A percentile compares a stretch with the other conserved stretches of the same genome.
phyloP scores from a whole-genome alignment of 345 rosid genomes.

The Diplotaxis tenuifolia region DNA sequence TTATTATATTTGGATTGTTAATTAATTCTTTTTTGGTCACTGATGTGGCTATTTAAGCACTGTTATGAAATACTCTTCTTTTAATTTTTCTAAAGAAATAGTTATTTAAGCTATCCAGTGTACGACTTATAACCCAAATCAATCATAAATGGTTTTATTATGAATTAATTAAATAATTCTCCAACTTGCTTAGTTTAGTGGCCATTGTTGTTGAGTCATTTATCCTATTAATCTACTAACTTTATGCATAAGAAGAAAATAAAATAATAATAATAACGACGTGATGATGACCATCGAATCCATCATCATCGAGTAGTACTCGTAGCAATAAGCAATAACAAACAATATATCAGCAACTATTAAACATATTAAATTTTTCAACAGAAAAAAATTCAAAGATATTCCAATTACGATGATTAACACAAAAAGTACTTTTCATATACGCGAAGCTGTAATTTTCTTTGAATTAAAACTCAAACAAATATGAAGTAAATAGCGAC shows the following conservation, averaged over 20 bases:
- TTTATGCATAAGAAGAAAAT: conserved; percentile 14
- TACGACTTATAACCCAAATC: conserved; percentile 39
- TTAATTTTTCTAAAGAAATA: conserved; percentile 14
- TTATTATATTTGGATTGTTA: conserved; percentile 8
- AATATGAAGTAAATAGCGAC: background rate
- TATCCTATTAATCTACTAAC: conserved; percentile 18
- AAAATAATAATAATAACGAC: background rate
- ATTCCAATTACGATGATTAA: conserved; percentile 3
- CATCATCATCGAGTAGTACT: conserved; percentile 23
- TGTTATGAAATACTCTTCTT: conserved; percentile 29
- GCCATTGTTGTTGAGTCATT: conserved; percentile 36
- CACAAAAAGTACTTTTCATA: background rate
- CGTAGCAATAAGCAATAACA: conserved; percentile 24
- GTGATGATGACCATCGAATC: conserved; percentile 29
- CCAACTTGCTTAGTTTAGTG: conserved; percentile 39
- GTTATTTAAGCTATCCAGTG: conserved; percentile 36
- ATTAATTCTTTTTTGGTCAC: conserved; percentile 19
- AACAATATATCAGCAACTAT: conserved; percentile 6
- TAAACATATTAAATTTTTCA: background rate
- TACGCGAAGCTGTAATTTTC: background rate
- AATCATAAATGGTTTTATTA: conserved; percentile 31
- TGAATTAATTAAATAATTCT: conserved; percentile 12
- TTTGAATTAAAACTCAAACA: background rate
- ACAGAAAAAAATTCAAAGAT: background rate
- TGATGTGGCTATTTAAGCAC: conserved; percentile 33